phyloP scores from a whole-genome alignment of 768 basidiomycete genomes.

The Termitomyces titanicus region DNA sequence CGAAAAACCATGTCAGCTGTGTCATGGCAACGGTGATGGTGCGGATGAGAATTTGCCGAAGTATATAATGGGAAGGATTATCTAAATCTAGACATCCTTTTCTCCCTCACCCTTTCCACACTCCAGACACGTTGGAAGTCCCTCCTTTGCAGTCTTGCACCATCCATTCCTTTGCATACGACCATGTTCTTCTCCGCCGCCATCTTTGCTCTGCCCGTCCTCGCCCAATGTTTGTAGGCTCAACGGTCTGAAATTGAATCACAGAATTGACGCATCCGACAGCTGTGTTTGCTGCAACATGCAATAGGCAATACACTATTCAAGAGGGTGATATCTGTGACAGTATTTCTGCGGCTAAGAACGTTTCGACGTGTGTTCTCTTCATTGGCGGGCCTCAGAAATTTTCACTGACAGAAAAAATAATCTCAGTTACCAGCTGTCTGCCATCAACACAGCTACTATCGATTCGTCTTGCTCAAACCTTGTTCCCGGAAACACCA shows the following conservation, averaged over 20 bases:
- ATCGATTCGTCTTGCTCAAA: slow-evolving; percentile 59
- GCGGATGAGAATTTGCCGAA: slow-evolving; percentile 19
- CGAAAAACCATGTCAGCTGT: slow-evolving; percentile 1
- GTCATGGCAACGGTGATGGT: background rate
- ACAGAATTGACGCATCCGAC: background rate
- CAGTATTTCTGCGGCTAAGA: slow-evolving; percentile 55
- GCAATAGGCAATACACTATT: slow-evolving; percentile 62
- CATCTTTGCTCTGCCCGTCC: slow-evolving; percentile 42
- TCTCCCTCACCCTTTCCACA: slow-evolving; percentile 4
- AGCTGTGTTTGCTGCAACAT: slow-evolving; percentile 36
- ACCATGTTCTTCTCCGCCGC: slow-evolving; percentile 30
- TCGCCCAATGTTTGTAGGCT: slow-evolving; percentile 38
- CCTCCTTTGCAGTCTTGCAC: slow-evolving; percentile 19
- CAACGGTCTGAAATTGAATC: background rate
- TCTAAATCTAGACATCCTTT: slow-evolving; percentile 2
- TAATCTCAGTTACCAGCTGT: slow-evolving; percentile 64
- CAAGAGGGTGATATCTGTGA: slow-evolving; percentile 61
- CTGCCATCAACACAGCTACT: slow-evolving; percentile 47
- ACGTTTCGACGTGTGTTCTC: slow-evolving; percentile 56
- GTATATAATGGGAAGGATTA: slow-evolving; percentile 11
- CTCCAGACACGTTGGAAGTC: slow-evolving; percentile 13
- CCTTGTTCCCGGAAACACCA: slow-evolving; percentile 39
- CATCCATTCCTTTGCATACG: slow-evolving; percentile 16
- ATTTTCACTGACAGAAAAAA: slow-evolving; percentile 3
- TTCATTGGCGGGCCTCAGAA: background rate